Evolutionary conservation across 1,284 basidiomycete species (phyloP).

Genomic region (Sporisorium iseilematis-ciliati): DNA sequence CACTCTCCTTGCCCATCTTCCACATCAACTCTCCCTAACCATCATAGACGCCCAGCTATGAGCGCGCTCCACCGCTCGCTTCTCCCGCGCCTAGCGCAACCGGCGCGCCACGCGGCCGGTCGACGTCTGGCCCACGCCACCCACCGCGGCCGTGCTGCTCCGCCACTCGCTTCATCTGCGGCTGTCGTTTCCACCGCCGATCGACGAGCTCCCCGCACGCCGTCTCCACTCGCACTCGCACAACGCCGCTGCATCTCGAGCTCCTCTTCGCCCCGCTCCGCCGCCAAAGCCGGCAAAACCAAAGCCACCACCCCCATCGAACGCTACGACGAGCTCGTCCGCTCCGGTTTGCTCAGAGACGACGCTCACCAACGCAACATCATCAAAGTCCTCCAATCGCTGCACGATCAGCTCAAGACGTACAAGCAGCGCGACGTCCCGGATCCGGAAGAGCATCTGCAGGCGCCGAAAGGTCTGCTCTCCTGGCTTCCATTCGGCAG

Average conservation of each 20-base stretch:
- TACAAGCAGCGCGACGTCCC: constrained; percentile 73
- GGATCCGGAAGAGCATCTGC: constrained; percentile 53
- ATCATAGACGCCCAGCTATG: constrained; percentile 11
- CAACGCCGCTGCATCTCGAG: constrained; percentile 8
- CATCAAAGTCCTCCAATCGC: constrained; percentile 81
- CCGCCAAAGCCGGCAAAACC: constrained; percentile 18
- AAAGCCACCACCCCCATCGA: constrained; percentile 73
- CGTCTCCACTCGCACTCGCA: too few relatives aligned
- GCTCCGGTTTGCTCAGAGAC: constrained; percentile 78
- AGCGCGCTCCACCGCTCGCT: constrained; percentile 14
- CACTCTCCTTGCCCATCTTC: background rate
- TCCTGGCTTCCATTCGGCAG: constrained; percentile 49
- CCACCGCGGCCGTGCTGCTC: constrained; percentile 4
- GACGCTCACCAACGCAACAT: constrained; percentile 89
- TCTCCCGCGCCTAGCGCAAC: constrained; percentile 6
- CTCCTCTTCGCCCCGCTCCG: constrained; percentile 13
- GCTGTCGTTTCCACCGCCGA: background rate
- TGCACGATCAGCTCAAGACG: constrained; percentile 80
- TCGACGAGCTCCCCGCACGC: background rate
- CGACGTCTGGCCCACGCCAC: constrained; percentile 19
- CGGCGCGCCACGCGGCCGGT: constrained; percentile 30
- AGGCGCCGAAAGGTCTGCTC: constrained; percentile 36
- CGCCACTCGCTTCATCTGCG: constrained; percentile 8
- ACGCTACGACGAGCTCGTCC: constrained; percentile 82
- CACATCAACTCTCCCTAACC: background rate